Base-by-base conservation (phyloP, 805 yeast species). In the Maudiozyma saulgeensis region DNA sequence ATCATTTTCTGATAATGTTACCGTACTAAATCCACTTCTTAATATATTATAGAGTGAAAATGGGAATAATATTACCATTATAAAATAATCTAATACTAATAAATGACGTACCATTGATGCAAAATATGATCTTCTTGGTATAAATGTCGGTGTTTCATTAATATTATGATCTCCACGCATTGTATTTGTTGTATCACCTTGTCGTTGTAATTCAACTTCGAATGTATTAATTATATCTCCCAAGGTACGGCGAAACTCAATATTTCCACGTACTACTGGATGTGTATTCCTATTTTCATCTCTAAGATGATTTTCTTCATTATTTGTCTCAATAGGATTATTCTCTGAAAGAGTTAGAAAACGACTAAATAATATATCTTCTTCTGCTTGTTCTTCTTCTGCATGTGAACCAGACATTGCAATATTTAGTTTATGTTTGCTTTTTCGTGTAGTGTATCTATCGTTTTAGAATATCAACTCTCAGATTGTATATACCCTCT, bases 1-100 rank as follows among this genome's bases (percentile, higher is more conserved):
- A 48, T 66, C 69, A 15, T 53, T 49, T 16, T 64, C 59, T 1
- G 62, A 53, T 31, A 60, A 57, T 7, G 69, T 64, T 41, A 67
- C 59, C 12, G 58, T 53, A 43, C 58, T 56, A 37, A 64, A 60
- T 11, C 64, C 59, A 32, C 61, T 53, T 34, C 58, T 58, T 19
- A 66, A 43, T 3, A 64, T 48, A 47, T 61, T 66, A 55, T 64
- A 66, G 3, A 61, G 46, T 13, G 68, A 59, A 48, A 66, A 58
- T 31, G 69, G 69, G 53, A 66, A 57, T 16, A 64, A 53, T 11
- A 66, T 23, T 9, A 60, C 48, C 47, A 63, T 53, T 11, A 66
- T 49, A 15, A 60, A 49, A 43, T 63, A 60, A 50, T 66, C 68
- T 21, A 66, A 42, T 3, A 62, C 47, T 21, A 66, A 47, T 19